phyloP scores from a whole-genome alignment of 1,284 basidiomycete genomes.

The Ustilago curta region DNA sequence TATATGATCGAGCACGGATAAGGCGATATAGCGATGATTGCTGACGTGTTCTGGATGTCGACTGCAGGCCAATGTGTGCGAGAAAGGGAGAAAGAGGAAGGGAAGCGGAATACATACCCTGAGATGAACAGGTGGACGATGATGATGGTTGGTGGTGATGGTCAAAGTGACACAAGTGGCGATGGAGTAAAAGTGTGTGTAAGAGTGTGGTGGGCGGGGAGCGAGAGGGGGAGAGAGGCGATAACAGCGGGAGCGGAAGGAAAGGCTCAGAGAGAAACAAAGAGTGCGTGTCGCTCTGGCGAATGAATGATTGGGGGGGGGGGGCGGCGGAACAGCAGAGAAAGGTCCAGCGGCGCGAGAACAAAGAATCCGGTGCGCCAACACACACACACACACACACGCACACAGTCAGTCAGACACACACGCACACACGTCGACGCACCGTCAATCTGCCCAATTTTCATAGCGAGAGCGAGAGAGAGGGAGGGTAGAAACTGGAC shows the following conservation, averaged over 20 bases:
- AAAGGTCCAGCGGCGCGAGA: no score
- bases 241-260: conserved; percentile 28
- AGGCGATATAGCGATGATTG: background rate
- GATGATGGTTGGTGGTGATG: conserved; percentile 25
- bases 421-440: conserved; percentile 11
- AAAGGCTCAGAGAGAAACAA: conserved; percentile 13
- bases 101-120: conserved; percentile 30
- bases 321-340: no score
- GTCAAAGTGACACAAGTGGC: conserved; percentile 34
- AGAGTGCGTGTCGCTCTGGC: background rate
- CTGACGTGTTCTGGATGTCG: conserved; percentile 19
- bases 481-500: no score
- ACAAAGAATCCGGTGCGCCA: no score
- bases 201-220: conserved; percentile 25
- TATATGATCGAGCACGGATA: conserved; percentile 10
- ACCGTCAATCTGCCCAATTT: background rate
- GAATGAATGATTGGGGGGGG: no score
- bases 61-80: conserved; percentile 2
- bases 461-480: no score
- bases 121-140: conserved; percentile 33
- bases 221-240: conserved; percentile 11
- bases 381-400: no score
- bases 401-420: no score
- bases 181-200: conserved; percentile 10
- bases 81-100: background rate